Evolutionary conservation across 148 eudicot species (phyloP).

Genomic region (Camellia lanceoleosa): DNA sequence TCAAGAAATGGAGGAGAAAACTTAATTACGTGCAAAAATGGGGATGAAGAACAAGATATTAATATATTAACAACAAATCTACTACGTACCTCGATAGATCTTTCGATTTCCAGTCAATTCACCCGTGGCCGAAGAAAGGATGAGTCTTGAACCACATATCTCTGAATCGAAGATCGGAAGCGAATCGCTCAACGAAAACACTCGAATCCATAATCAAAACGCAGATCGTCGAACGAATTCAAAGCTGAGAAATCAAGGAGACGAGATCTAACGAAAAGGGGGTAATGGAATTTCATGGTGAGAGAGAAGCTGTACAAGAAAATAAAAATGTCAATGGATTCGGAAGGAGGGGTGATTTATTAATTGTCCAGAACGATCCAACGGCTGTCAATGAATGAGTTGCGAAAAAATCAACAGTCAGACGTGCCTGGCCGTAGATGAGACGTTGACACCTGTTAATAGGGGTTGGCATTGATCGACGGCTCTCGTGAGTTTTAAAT

Average conservation of each 20-base stretch:
- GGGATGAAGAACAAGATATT: background rate
- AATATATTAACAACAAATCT: background rate
- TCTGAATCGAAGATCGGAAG: background rate
- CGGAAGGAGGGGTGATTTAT: constrained; percentile 21
- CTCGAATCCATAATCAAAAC: constrained; percentile 22
- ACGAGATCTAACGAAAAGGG: constrained; percentile 14
- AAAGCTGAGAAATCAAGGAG: background rate
- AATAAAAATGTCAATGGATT: background rate
- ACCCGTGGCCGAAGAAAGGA: background rate
- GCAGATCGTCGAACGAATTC: constrained; percentile 29
- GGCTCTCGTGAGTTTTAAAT: too few relatives aligned
- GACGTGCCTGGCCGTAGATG: too few relatives aligned
- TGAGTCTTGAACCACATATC: background rate
- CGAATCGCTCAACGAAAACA: background rate
- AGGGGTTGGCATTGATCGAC: too few relatives aligned
- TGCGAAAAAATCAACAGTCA: background rate
- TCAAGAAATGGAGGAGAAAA: background rate
- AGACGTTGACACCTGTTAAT: too few relatives aligned
- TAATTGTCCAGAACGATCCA: background rate
- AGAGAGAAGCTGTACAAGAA: background rate
- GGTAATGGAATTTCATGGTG: background rate
- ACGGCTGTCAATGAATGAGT: constrained; percentile 24
- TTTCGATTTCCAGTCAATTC: background rate
- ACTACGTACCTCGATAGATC: background rate
- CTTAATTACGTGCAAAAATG: background rate